phyloP scores from a whole-genome alignment of 768 basidiomycete species.

The Tulasnella sp. region DNA sequence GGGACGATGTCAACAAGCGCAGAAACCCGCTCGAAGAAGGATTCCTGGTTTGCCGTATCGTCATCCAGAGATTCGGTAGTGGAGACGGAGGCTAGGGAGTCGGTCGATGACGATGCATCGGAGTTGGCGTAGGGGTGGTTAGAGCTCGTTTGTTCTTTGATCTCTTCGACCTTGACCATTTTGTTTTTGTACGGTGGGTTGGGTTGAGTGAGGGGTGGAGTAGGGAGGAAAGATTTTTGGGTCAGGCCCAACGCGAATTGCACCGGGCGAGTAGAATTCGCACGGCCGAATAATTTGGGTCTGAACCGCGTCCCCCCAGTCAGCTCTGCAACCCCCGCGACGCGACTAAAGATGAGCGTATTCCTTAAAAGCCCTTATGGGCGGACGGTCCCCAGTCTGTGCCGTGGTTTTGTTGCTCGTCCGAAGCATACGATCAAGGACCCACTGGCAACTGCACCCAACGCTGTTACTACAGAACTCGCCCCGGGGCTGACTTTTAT shows the following conservation, averaged over 20 bases:
- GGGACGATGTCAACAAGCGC: conserved; percentile 96
- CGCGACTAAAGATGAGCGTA: conserved; percentile 8
- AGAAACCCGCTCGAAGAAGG: conserved; percentile 71
- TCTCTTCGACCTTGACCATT: conserved; percentile 91
- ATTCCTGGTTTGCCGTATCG: conserved; percentile 52
- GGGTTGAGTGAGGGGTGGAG: conserved; percentile 5
- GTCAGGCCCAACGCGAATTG: neutral
- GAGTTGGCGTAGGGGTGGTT: conserved; percentile 65
- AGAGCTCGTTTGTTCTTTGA: conserved; percentile 28
- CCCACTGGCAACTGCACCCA: conserved; percentile 23
- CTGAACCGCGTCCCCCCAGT: neutral
- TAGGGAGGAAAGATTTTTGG: conserved; percentile 7
- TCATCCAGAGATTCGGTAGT: conserved; percentile 35
- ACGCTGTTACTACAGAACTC: conserved; percentile 24
- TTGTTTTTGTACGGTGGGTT: neutral
- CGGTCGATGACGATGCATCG: conserved; percentile 40
- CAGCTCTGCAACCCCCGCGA: no score
- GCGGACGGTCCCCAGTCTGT: neutral
- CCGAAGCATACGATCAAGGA: conserved; percentile 25
- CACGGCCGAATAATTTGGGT: neutral
- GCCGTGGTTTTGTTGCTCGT: conserved; percentile 13
- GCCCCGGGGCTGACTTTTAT: conserved; percentile 52
- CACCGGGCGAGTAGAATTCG: neutral
- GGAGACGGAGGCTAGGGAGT: conserved; percentile 63
- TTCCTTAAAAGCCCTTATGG: neutral